Conservation (phyloP, 139 green algal genomes). For the Micromonas pusilla region DNA sequence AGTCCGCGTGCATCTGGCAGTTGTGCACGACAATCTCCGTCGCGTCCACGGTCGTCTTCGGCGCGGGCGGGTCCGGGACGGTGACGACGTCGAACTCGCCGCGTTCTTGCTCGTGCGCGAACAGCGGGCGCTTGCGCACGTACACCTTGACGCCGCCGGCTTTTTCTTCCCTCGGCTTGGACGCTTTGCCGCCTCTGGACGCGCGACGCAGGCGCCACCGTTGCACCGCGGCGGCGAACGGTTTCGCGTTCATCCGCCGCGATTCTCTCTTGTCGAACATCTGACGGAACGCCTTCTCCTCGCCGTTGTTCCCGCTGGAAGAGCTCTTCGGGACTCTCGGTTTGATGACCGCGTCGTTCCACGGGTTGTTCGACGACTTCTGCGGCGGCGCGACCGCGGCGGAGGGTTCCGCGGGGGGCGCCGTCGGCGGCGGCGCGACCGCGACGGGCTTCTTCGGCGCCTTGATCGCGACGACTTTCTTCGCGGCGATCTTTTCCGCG, state of each 20-base stretch:
- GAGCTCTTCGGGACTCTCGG: too few species aligned
- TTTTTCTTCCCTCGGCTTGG: not conserved
- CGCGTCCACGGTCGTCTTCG: not conserved
- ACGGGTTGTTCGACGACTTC: too few species aligned
- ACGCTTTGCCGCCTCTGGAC: not conserved
- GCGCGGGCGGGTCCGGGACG: not conserved
- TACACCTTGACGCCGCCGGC: slow-evolving; percentile 18
- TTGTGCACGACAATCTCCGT: slow-evolving; percentile 31
- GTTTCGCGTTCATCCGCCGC: slow-evolving; percentile 7
- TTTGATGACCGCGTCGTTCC: not conserved
- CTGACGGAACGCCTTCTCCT: not conserved
- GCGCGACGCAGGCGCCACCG: not conserved
- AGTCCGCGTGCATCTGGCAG: slow-evolving; percentile 33
- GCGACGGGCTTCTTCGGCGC: too few species aligned
- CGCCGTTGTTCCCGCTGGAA: not conserved
- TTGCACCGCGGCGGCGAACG: not conserved
- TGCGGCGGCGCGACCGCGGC: too few species aligned
- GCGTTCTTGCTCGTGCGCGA: slow-evolving; percentile 18
- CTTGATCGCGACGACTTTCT: too few species aligned
- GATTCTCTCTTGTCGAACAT: slow-evolving; percentile 21
- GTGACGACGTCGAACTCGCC: slow-evolving; percentile 31
- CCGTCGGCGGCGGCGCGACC: too few species aligned
- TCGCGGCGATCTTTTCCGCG: too few species aligned
- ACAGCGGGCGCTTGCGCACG: slow-evolving; percentile 32
- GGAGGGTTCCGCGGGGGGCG: too few species aligned